Evolutionary conservation across 441 rosid species (phyloP).

Genomic region (Theobroma grandiflorum): DNA sequence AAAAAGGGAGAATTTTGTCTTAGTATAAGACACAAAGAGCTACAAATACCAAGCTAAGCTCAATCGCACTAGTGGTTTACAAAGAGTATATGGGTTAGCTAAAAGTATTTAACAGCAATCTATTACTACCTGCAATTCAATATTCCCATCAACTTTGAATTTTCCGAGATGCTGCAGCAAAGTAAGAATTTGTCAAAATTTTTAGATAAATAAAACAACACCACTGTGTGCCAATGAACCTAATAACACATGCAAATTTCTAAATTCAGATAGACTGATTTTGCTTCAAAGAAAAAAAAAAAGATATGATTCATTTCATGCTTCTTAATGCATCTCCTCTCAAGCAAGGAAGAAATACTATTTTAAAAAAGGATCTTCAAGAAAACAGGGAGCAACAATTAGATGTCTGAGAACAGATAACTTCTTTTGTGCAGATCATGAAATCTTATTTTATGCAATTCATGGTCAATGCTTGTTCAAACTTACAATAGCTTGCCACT

Average conservation of each 20-base stretch:
- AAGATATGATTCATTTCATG: background rate
- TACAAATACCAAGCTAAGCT: slow-evolving; percentile 19
- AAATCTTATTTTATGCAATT: slow-evolving; percentile 19
- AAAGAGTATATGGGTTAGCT: slow-evolving; percentile 10
- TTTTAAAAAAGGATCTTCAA: background rate
- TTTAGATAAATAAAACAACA: slow-evolving; percentile 6
- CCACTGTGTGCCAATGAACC: background rate
- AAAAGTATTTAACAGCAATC: slow-evolving; percentile 14
- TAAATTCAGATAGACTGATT: background rate
- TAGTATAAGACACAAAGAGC: slow-evolving; percentile 29
- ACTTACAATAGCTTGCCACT: slow-evolving; percentile 1
- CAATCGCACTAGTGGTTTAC: slow-evolving; percentile 23
- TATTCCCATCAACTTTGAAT: slow-evolving; percentile 80
- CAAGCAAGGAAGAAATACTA: background rate
- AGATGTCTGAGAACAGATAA: background rate
- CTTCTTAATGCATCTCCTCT: slow-evolving; percentile 5
- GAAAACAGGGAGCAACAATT: background rate
- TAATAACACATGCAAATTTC: background rate
- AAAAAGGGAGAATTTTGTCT: slow-evolving; percentile 31
- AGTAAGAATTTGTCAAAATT: slow-evolving; percentile 35
- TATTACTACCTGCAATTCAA: slow-evolving; percentile 77
- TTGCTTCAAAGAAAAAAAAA: slow-evolving; percentile 19
- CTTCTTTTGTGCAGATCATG: background rate
- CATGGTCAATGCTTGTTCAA: slow-evolving; percentile 6
- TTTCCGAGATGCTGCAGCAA: slow-evolving; percentile 68